Base-by-base conservation (phyloP, 2,329 filamentous ascomycete species). In the Fusarium sororula region DNA sequence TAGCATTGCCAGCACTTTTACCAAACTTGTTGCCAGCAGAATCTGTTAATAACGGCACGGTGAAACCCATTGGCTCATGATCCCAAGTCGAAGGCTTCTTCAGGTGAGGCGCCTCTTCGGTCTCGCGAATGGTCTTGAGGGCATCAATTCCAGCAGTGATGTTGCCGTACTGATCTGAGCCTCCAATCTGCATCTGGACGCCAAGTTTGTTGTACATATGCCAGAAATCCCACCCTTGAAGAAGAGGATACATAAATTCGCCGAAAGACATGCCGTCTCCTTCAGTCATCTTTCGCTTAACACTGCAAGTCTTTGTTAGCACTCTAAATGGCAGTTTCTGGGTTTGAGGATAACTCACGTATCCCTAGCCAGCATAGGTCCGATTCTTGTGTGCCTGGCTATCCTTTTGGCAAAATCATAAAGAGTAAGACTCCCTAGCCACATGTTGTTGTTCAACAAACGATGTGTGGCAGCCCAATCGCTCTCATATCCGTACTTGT, bases 171-270 rank as follows among this genome's bases (percentile, higher is more conserved):
- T 99, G 96, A 80, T 99, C 96, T 12, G 95, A 95, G 44, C 96
- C 96, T 66, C 96, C 96, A 59, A 99, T 94, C 83, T 99, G 95
- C 80, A 98, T 89, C 79, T 95, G 92, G 15, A 95, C 87, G 54
- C 88, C 88, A 30, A 87, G 86, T 53, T 89, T 87, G 70, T 77
- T 81, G 83, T 93, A 97, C 84, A 98, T 88, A 76, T 93, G 88
- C 94, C 94, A 98, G 90, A 95, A 99, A 81, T 99, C 96, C 93
- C 95, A 98, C 28, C 93, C 95, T 81, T 99, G 96, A 78, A 98
- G 90, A 22, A 99, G 84, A 3, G 97, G 96, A 79, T 99, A 99
- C 47, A 91, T 89, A 82, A 99, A 98, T 81, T 99, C 96, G 41
- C 94, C 92, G 78, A 97, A 93, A 1, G 95, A 97, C 92, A 99